Evolutionary conservation across 2,329 filamentous ascomycete genomes (phyloP), one percentile per base, ranked within the genome.

Genomic region (Pseudocercospora fuligena): DNA sequence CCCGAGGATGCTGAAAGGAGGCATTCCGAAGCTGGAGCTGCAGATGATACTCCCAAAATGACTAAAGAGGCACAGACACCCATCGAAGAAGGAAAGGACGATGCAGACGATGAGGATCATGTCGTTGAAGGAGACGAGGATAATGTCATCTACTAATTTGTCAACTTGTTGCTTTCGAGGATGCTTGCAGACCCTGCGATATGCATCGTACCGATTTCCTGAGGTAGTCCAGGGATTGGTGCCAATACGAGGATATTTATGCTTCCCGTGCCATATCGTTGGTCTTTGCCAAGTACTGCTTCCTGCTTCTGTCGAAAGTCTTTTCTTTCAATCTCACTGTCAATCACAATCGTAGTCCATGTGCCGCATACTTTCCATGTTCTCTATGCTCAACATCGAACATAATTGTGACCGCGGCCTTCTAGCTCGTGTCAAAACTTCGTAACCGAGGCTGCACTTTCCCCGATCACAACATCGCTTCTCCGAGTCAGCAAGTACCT

Each of bases 41-140:
- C 40, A 31, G 25, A 14, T 11, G 51, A 56, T 12, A 49, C 12
- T 25, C 36, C 11, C 14, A 51, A 49, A 12, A 25, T n/a, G 25
- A 49, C 40, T 27, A 27, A 73, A 14, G 72, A 40, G 16, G 33
- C 25, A 23, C 43, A 68, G 2, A 58, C 31, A 25, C 27, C 59
- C 12, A 65, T 69, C 62, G 73, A 70, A 31, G 69, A 70, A 21
- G 25, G 66, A 19, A 57, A 73, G 27, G 68, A 73, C 54, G 72
- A 76, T 49, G 68, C 72, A 85, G 91, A 94, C 74, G 89, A 93
- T 69, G 85, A 87, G 60, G 91, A 94, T 74, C 89, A 94, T 64
- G 85, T 96, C 71, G 89, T 95, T 62, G 91, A 93, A 78, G 92
- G 90, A 63, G 92, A 93, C 67, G 93, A 97, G 81, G 93, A 97